phyloP scores from a whole-genome alignment of 2,329 filamentous ascomycete species.

The Xylaria digitata region DNA sequence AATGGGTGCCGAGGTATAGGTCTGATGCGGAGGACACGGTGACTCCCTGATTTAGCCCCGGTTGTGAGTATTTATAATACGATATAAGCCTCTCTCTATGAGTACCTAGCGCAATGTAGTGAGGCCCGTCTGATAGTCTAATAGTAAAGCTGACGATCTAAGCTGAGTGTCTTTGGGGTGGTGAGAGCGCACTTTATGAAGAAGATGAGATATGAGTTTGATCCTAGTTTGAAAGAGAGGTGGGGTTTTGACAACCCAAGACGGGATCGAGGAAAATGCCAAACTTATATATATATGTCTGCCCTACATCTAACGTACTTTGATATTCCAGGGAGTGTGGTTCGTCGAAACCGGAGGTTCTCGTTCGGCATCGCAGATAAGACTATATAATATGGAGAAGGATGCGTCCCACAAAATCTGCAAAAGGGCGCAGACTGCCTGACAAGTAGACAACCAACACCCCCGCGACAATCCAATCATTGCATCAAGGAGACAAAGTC shows the following conservation, averaged over 20 bases:
- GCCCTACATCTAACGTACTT: neutral
- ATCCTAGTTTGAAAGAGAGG: constrained; percentile 3
- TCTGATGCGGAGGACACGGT: neutral
- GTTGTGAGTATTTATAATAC: neutral
- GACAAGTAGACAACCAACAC: constrained; percentile 7
- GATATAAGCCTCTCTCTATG: neutral
- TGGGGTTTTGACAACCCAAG: neutral
- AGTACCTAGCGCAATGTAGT: neutral
- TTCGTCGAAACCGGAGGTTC: constrained; percentile 1
- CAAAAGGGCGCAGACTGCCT: constrained; percentile 25
- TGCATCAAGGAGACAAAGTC: neutral
- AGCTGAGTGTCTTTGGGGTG: neutral
- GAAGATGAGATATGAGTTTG: constrained; percentile 1
- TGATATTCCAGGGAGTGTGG: neutral
- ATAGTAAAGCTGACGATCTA: neutral
- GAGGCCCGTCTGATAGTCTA: neutral
- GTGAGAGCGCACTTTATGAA: neutral
- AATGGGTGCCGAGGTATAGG: neutral
- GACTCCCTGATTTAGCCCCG: neutral
- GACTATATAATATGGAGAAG: neutral
- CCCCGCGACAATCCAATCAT: constrained; percentile 4
- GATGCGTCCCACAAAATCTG: constrained; percentile 11
- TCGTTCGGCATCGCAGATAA: neutral
- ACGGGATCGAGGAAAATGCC: neutral
- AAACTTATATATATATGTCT: constrained; percentile 7